Conservation (phyloP, 2,329 filamentous ascomycete genomes). For the Elsinoe necatrix region DNA sequence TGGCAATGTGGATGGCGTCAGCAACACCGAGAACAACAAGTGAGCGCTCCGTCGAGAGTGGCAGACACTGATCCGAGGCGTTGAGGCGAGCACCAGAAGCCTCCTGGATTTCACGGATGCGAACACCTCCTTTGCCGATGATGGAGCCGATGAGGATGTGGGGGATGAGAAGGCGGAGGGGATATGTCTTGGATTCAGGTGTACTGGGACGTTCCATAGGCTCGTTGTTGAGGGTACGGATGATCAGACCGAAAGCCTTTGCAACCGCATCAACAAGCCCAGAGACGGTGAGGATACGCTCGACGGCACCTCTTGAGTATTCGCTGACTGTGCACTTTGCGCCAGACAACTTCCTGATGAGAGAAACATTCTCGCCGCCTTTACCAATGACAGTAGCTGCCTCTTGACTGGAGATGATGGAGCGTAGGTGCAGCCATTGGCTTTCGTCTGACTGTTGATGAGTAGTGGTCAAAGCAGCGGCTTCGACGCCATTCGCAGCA, state of each 20-base stretch:
- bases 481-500: conserved; percentile 44
- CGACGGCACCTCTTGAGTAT: conserved; percentile 92
- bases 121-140: conserved; percentile 91
- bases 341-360: conserved; percentile 88
- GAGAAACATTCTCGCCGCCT: conserved; percentile 95
- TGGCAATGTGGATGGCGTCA: conserved; percentile 96
- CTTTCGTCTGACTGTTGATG: conserved; percentile 69
- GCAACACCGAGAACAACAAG: conserved; percentile 95
- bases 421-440: conserved; percentile 92
- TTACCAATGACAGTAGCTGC: conserved; percentile 98
- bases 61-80: conserved; percentile 88
- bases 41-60: conserved; percentile 93
- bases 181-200: conserved; percentile 93
- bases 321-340: conserved; percentile 99
- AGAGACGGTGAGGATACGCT: conserved; percentile 95
- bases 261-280: conserved; percentile 93
- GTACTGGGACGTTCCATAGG: conserved; percentile 80
- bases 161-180: conserved; percentile 86
- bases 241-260: conserved; percentile 97
- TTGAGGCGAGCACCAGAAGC: conserved; percentile 93
- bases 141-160: conserved; percentile 98
- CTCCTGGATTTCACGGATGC: conserved; percentile 97
- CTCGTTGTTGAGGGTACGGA: conserved; percentile 96
- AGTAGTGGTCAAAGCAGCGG: conserved; percentile 30
- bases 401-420: conserved; percentile 94